Base-by-base conservation (phyloP, 202 grass and related monocot genomes). In the Alloteropsis angusta region DNA sequence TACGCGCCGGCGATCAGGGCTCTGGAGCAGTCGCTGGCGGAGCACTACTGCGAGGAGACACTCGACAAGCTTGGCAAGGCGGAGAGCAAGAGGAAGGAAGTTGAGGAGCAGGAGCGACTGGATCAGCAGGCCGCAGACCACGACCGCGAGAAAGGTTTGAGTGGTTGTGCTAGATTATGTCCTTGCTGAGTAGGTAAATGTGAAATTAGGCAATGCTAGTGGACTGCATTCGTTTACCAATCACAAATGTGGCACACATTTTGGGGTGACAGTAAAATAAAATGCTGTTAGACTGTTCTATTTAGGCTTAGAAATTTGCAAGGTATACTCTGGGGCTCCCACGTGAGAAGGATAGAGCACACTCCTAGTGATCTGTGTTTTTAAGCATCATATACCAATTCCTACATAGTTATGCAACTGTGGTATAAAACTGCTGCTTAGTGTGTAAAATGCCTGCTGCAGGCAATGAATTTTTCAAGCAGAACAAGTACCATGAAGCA, bases 381-480 rank as follows among this genome's bases (percentile, higher is more conserved):
- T 39, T 5, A 28, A 39, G 46, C 15, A 39, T 48, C 15, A 16
- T 72, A 79, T 66, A 79, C 52, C 17, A 18, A 25, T 22, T 35
- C 22, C 60, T 13, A 35, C 2, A 0, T 59, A 42, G 39, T 21
- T 49, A 25, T 30, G 62, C 63, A 18, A n/a, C 60, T 77, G 5
- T 44, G 35, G 39, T 68, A 16, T 62, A 44, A 3, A 49, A 4
- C 21, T 72, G 9, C 48, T 47, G 50, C 34, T 77, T 18, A 19
- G 2, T 58, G 22, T 71, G 62, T 43, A 63, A 53, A 32, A 48
- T n/a, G n/a, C n/a, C n/a, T 21, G 1, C 74, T 90, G 30, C 75
- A 92, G 86, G 89, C 60, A 88, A 88, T 48, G 86, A 88, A 59
- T 37, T 74, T 32, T 92, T 88, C 64, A 84, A 84, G 50, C 71